Percentiles rank a stretch among this genome's conserved stretches.
These are phyloP conservation scores for Arthrobotrys pseudoclavata DNA, from an alignment of 2,329 filamentous ascomycete genomes.

Conservation along the genomic window DNA sequence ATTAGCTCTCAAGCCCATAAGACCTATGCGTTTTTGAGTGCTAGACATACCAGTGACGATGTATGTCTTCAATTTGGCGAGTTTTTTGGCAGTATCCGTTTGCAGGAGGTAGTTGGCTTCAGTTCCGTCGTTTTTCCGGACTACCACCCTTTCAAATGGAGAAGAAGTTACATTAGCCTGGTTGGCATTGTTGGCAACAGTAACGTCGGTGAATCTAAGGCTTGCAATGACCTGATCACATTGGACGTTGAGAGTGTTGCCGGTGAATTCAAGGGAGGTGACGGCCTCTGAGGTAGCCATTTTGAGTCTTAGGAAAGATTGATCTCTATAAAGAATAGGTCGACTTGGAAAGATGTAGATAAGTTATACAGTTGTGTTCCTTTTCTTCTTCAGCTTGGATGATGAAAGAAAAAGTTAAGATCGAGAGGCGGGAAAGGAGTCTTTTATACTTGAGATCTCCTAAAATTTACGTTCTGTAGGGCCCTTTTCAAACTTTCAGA, in stretches of 20 bases:
- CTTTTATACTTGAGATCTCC: conserved; percentile 3
- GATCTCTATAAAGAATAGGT: conserved; percentile 1
- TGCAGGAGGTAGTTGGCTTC: not conserved
- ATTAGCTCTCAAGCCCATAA: not conserved
- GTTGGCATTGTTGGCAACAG: not conserved
- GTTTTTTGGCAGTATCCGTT: not conserved
- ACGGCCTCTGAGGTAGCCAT: not conserved
- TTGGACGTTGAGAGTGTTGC: not conserved
- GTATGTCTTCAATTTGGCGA: not conserved
- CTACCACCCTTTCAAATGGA: not conserved
- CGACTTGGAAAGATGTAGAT: not conserved
- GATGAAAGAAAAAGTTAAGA: not conserved
- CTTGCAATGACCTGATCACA: not conserved
- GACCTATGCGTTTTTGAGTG: not conserved
- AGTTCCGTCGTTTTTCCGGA: not conserved
- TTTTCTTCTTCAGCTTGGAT: not conserved
- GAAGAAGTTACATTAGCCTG: not conserved
- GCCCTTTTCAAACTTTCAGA: not conserved
- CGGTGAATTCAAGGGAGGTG: not conserved
- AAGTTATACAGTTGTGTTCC: not conserved
- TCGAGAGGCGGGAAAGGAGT: not conserved
- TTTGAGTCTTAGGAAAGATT: not conserved
- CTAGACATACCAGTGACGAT: not conserved
- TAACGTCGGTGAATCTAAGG: not conserved
- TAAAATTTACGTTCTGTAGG: not conserved